These are phyloP conservation scores for Rhodomyrtus psidioides DNA, from an alignment of 441 rosid genomes.

Conservation along the genomic window DNA sequence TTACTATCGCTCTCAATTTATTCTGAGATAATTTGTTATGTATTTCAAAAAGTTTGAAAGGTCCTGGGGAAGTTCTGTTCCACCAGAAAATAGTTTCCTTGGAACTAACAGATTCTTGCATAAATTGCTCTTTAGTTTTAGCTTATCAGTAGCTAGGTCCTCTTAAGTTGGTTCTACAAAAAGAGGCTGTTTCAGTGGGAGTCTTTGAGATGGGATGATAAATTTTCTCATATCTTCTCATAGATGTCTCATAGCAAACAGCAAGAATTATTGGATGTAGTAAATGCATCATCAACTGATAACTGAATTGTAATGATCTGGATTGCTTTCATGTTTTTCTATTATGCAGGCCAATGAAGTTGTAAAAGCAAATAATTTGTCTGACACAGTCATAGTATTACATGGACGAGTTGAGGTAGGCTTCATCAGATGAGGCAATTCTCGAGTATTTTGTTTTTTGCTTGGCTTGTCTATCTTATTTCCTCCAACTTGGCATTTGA, in stretches of 20 bases:
- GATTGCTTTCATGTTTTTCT: not conserved
- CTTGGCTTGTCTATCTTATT: not conserved
- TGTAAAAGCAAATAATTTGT: conserved; percentile 85
- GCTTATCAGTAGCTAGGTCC: not conserved
- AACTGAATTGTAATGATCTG: not conserved
- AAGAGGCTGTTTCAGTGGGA: not conserved
- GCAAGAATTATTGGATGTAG: not conserved
- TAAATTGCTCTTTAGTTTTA: not conserved
- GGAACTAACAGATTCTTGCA: not conserved
- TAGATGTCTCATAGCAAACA: not conserved
- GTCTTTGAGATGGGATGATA: not conserved
- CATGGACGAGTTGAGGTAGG: conserved; percentile 97
- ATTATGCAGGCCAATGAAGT: conserved; percentile 81
- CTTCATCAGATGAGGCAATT: conserved; percentile 7
- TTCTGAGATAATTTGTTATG: not conserved
- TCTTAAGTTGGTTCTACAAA: not conserved
- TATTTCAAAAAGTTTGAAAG: not conserved
- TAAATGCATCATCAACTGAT: not conserved
- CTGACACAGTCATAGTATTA: conserved; percentile 74
- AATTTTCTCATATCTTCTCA: not conserved
- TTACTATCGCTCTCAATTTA: not conserved
- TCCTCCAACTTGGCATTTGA: not conserved
- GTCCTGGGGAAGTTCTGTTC: not conserved
- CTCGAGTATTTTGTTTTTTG: not conserved
- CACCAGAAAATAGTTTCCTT: not conserved